Evolutionary conservation across 345 rosid species (phyloP), one percentile per base, ranked within the genome.

Genomic region (Heritiera littoralis): DNA sequence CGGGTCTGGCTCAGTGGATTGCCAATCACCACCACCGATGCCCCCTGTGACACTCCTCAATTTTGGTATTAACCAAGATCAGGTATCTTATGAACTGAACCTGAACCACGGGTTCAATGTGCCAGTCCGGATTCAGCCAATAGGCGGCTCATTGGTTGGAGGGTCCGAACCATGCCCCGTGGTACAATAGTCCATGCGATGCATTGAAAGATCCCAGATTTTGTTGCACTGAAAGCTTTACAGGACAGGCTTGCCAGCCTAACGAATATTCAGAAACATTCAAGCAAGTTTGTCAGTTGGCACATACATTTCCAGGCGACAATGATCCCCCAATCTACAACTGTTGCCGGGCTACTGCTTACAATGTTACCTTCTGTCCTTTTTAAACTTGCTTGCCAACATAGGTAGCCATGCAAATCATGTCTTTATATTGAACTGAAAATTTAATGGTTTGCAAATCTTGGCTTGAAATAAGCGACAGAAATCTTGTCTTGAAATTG

Each of bases 21-120:
- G 85, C 49, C 82, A 84, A n/a, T 74, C 66, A 30, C 80, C 77
- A 9, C 79, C 49, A 9, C 82, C 85, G 7, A 76, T 17, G 1
- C 75, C 46, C 67, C 87, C 82, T 0, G 78, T 55, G 6, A 84
- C 85, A 38, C 56, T 63, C n/a, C 78, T 84, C 81, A 75, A 58
- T 28, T 68, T 86, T 0, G 56, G n/a, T 7, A 76, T 82, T 58
- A 77, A 71, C 38, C 32, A 75, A 1, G 41, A 74, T 3, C 71
- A 38, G 15, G 85, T 81, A 10, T 43, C 83, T 18, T 83, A 86
- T 11, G 86, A 86, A 60, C 76, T 83, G 38, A 81, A 80, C 85
- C 75, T 83, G 83, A 77, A 79, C 65, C 85, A 83, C 32, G 88
- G 88, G n/a, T 67, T 75, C 51, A 86, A 71, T 8, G 75, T 71